Evolutionary conservation across 1,284 basidiomycete genomes (phyloP), one percentile per base, ranked within the genome.

Genomic region (Microbotryomycetes sp.): DNA sequence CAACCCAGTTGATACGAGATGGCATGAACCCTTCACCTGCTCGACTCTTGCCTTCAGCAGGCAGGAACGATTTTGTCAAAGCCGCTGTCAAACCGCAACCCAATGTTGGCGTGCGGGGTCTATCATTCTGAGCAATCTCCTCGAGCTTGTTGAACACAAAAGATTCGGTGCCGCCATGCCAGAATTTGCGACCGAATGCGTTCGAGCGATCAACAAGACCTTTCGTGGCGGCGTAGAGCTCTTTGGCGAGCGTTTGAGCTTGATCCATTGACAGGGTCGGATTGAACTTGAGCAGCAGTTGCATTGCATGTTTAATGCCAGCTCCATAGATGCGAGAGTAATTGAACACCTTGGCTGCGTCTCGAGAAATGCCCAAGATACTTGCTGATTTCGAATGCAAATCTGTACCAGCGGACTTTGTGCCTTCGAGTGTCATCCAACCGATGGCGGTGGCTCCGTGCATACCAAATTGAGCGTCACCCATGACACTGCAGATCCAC

Each of bases 131-230:
- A 1, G 96, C 94, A 68, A 99, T 94, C 73, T 89, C 85, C 77
- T 98, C 96, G 49, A 99, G 83, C 76, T 94, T 97, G 81, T 98
- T 99, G 84, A 99, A 99, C n/a, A 99, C 84, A 72, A 85, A 97
- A 71, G 88, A 92, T 79, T 99, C 96, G 6, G 90, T 89, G 3
- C 96, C 96, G 15, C 94, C 94, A 74, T 87, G 92, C 94, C 96
- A 99, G 73, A 98, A 91, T 73, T 89, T 89, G 68, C 85, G 72
- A 16, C 73, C 70, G 50, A 76, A 75, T 67, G 68, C 69, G 59
- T 69, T 71, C 3, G 71, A 56, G 7, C 68, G 65, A 30, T 67
- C 59, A 31, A 60, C 57, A 31, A 67, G 28, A 9, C 96, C 96
- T 76, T 98, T 98, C 7, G 96, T 98, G 23, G 88, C 88, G 28